A percentile compares a stretch with the other conserved stretches of the same genome.
Conservation (phyloP, 495 filamentous ascomycete species). For the Daldinia decipiens region DNA sequence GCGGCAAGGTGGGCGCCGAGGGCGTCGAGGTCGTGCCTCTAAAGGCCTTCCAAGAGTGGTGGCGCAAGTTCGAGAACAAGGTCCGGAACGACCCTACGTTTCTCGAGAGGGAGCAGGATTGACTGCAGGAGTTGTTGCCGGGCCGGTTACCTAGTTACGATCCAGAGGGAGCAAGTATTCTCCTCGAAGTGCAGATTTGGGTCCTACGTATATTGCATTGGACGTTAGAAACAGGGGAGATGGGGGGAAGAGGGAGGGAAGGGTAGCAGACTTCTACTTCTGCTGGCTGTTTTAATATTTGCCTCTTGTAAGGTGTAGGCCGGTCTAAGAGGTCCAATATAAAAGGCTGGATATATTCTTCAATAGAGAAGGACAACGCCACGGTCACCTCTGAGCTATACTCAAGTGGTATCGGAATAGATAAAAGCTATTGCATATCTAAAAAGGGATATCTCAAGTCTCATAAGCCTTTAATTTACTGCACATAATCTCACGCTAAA, state of each 20-base stretch:
- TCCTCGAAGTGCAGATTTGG: neutral
- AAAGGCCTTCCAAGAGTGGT: constrained; percentile 95
- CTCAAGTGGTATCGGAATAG: neutral
- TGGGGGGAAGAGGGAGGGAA: neutral
- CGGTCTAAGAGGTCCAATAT: neutral
- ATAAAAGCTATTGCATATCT: neutral
- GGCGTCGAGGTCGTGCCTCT: constrained; percentile 88
- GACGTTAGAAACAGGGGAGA: neutral
- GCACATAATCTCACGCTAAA: neutral
- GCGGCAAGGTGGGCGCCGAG: constrained; percentile 57
- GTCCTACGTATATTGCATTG: neutral
- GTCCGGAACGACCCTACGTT: constrained; percentile 88
- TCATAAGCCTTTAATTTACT: neutral
- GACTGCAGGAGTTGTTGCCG: constrained; percentile 21
- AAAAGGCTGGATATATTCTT: neutral
- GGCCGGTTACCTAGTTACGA: neutral
- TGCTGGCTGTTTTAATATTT: neutral
- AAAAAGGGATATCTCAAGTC: neutral
- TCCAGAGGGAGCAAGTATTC: neutral
- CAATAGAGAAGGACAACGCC: neutral
- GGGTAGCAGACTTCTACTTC: neutral
- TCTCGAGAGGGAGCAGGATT: constrained; percentile 80
- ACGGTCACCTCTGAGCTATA: neutral
- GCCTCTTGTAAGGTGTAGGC: neutral
- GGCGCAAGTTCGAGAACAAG: constrained; percentile 92